Evolutionary conservation across 192 early-diverging fungal genomes (phyloP).

Genomic region (Podila minutissima): DNA sequence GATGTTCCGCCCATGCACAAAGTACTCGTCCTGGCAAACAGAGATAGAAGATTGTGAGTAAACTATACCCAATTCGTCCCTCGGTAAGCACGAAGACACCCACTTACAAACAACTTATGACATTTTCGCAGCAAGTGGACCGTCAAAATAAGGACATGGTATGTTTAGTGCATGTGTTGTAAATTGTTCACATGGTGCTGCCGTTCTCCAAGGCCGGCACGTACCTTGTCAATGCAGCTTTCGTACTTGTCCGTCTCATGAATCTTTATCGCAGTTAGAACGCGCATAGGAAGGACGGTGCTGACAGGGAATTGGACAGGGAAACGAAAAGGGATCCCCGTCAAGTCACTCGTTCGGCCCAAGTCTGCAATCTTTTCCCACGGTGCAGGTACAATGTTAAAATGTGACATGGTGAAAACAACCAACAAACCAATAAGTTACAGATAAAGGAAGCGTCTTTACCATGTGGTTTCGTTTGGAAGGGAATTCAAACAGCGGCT

Average conservation of each 20-base stretch:
- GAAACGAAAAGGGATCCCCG: conserved; percentile 37
- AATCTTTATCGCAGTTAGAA: conserved; percentile 30
- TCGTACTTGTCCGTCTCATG: conserved; percentile 42
- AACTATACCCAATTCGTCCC: background rate
- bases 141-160: background rate
- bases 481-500: conserved; percentile 26
- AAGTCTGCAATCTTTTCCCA: conserved; percentile 31
- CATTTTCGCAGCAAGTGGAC: background rate
- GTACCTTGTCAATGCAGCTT: conserved; percentile 41
- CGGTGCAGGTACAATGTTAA: background rate
- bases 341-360: conserved; percentile 29
- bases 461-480: conserved; percentile 44
- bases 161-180: background rate
- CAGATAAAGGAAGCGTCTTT: background rate
- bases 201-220: background rate
- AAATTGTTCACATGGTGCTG: background rate
- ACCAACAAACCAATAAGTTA: background rate
- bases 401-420: too few relatives aligned
- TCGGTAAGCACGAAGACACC: too few relatives aligned
- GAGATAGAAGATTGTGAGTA: background rate
- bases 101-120: conserved; percentile 32
- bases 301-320: conserved; percentile 27
- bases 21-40: conserved; percentile 33
- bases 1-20: conserved; percentile 41
- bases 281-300: conserved; percentile 45